phyloP scores from a whole-genome alignment of 768 basidiomycete genomes.

The Lyophyllum shimeji region DNA sequence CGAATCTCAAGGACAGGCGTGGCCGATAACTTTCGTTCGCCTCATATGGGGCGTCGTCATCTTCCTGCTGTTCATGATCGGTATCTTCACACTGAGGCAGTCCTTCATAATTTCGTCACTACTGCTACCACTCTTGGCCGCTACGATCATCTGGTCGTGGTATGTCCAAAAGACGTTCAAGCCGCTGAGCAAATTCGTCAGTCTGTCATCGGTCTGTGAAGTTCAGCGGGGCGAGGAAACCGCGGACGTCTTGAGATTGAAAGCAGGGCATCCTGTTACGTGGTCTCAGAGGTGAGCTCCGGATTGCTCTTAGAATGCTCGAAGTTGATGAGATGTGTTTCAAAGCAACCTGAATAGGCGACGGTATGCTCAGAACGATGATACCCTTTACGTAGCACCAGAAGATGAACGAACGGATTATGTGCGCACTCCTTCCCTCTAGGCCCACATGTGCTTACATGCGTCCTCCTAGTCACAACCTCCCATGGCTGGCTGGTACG shows the following conservation, averaged over 20 bases:
- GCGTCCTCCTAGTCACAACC: slow-evolving; percentile 73
- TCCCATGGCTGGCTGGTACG: slow-evolving; percentile 94
- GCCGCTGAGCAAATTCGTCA: slow-evolving; percentile 80
- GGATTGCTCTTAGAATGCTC: not conserved
- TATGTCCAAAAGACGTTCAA: slow-evolving; percentile 65
- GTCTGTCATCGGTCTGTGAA: slow-evolving; percentile 83
- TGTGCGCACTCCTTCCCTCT: slow-evolving; percentile 36
- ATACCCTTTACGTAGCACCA: slow-evolving; percentile 92
- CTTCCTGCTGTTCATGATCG: slow-evolving; percentile 96
- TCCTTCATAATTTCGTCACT: slow-evolving; percentile 51
- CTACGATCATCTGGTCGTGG: slow-evolving; percentile 81
- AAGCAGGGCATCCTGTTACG: slow-evolving; percentile 83
- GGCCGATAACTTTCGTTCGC: slow-evolving; percentile 93
- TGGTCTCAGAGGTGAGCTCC: slow-evolving; percentile 78
- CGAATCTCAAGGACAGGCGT: slow-evolving; percentile 95
- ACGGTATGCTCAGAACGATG: slow-evolving; percentile 91
- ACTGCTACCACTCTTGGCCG: slow-evolving; percentile 73
- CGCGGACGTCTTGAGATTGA: slow-evolving; percentile 70
- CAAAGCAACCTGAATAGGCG: slow-evolving; percentile 78
- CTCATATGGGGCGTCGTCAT: slow-evolving; percentile 91
- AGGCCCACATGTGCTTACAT: slow-evolving; percentile 1
- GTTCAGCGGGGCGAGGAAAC: slow-evolving; percentile 89
- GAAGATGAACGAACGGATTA: slow-evolving; percentile 93
- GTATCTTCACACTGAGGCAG: slow-evolving; percentile 74
- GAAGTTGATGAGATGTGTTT: slow-evolving; percentile 1